These are phyloP conservation scores for Colletotrichum sp. DNA, from an alignment of 2,329 filamentous ascomycete species.

Conservation along the genomic window DNA sequence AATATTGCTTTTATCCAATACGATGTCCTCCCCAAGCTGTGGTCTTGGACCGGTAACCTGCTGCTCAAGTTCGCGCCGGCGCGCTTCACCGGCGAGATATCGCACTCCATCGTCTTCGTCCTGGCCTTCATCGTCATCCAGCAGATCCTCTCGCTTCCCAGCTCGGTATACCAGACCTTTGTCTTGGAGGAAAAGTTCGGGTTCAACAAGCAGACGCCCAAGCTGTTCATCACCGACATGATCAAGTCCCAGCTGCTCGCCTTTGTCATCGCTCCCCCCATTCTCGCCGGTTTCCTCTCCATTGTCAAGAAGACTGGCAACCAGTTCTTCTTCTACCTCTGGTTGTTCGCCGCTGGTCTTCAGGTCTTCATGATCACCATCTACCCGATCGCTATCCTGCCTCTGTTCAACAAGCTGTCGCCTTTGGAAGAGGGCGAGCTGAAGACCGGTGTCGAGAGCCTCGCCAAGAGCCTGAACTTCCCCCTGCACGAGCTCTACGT, in stretches of 20 bases:
- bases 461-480: conserved; percentile 86
- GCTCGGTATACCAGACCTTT: conserved; percentile 91
- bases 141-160: conserved; percentile 79
- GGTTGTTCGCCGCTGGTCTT: conserved; percentile 87
- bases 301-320: conserved; percentile 95
- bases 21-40: conserved; percentile 89
- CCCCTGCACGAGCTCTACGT: conserved; percentile 92
- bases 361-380: conserved; percentile 96
- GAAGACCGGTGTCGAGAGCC: conserved; percentile 84
- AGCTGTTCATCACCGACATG: conserved; percentile 87
- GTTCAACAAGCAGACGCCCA: conserved; percentile 97
- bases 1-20: conserved; percentile 89
- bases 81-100: conserved; percentile 88
- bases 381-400: conserved; percentile 92
- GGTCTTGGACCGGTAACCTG: conserved; percentile 79
- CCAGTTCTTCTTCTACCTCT: conserved; percentile 97
- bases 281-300: conserved; percentile 89
- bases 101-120: conserved; percentile 91
- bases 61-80: conserved; percentile 76
- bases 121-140: conserved; percentile 85
- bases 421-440: conserved; percentile 86
- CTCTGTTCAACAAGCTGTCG: conserved; percentile 97
- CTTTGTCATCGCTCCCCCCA: conserved; percentile 80
- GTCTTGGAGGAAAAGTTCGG: conserved; percentile 96
- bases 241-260: conserved; percentile 88